Conservation (phyloP, 257 asterid genomes). For the Voacanga thouarsii region DNA sequence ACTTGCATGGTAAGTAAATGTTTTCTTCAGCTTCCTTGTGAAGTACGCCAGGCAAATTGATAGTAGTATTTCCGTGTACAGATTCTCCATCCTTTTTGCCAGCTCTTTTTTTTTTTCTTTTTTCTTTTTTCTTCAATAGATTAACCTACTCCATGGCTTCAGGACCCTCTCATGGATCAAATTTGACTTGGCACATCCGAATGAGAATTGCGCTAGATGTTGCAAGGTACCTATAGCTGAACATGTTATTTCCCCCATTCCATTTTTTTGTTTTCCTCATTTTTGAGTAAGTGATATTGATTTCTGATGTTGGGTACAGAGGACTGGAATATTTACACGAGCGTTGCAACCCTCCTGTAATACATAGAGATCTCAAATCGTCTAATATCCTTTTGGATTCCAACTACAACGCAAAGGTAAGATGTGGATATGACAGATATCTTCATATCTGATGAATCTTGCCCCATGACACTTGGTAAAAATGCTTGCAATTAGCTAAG, state of each 20-base stretch:
- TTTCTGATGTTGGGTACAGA: slow-evolving; percentile 37
- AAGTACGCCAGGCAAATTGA: neutral
- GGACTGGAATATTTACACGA: slow-evolving; percentile 89
- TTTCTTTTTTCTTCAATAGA: neutral
- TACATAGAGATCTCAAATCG: slow-evolving; percentile 88
- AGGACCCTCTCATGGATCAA: slow-evolving; percentile 71
- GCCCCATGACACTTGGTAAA: neutral
- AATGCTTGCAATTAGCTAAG: slow-evolving; percentile 13
- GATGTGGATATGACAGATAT: neutral
- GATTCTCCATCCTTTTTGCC: neutral
- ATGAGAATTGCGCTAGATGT: slow-evolving; percentile 94
- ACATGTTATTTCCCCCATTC: neutral
- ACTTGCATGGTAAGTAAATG: slow-evolving; percentile 64
- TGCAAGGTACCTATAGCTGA: slow-evolving; percentile 50
- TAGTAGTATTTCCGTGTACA: neutral
- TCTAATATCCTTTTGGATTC: slow-evolving; percentile 86
- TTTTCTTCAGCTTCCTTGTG: neutral
- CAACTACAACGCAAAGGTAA: slow-evolving; percentile 80
- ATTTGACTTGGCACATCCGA: slow-evolving; percentile 79
- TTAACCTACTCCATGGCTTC: slow-evolving; percentile 1
- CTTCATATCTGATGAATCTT: neutral
- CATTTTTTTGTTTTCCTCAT: neutral
- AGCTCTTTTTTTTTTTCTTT: neutral
- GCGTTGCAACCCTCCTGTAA: slow-evolving; percentile 77
- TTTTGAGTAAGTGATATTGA: slow-evolving; percentile 1